Base-by-base conservation (phyloP, 805 yeast species). In the Metschnikowia colocasiae region DNA sequence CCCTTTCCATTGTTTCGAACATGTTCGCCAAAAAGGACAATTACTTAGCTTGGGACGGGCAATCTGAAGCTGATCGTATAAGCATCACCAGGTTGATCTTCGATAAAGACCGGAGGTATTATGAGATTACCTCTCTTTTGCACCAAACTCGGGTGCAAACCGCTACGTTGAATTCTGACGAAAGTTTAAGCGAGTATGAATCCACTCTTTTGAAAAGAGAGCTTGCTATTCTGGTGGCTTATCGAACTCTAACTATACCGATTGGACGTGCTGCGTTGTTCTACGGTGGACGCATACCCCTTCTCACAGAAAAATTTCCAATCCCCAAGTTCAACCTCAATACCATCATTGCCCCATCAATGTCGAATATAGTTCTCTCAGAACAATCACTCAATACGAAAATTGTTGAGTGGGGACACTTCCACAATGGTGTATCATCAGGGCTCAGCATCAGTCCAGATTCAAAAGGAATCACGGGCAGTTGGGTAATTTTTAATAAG, bases 401-500 rank as follows among this genome's bases (percentile, higher is more conserved):
- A 12, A 64, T 75, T 3, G 61, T 76, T 31, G 79, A 80, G 33
- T 90, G 97, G 97, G 96, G 95, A 0, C 79, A 81, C 52, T 94
- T 94, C 61, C 97, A 92, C 57, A 87, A 87, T 56, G 99, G 99
- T 13, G 95, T 83, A 0, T 82, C 96, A 2, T 77, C 92, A 1
- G 99, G 97, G 0, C 66, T 94, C 42, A 82, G 84, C 46, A 81
- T 92, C 6, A 80, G 92, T 4, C 75, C 73, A 46, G 80, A 78
- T 40, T 80, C 89, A 0, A 75, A 77, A 34, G 89, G 87, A 7
- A 81, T 88, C 7, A 76, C 81, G 7, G 96, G 97, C 0, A 82
- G 95, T 56, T 92, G 98, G 98, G 86, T 92, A 31, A 85, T 85
- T 1, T 89, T 87, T 61, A 88, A 88, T 56, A 85, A 83, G 55